Evolutionary conservation across 768 basidiomycete genomes (phyloP).

Genomic region (Mycena rosella): DNA sequence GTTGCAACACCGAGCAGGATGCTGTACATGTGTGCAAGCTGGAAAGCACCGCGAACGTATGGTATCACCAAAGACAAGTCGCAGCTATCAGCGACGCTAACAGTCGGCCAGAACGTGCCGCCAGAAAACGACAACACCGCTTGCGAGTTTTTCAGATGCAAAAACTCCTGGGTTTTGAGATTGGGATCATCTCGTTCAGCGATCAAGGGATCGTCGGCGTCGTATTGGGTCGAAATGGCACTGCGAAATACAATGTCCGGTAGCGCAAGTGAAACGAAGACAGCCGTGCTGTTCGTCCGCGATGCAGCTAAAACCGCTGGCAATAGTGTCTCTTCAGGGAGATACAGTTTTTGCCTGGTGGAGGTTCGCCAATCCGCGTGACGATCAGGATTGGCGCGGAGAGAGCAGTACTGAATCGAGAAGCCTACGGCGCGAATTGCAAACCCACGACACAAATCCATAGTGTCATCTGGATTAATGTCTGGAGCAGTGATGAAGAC

Average conservation of each 20-base stretch:
- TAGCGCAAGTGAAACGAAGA: slow-evolving; percentile 58
- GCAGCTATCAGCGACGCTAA: slow-evolving; percentile 53
- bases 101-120: slow-evolving; percentile 37
- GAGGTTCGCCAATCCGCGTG: slow-evolving; percentile 56
- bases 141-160: slow-evolving; percentile 49
- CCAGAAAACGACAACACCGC: slow-evolving; percentile 29
- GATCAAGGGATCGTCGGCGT: slow-evolving; percentile 74
- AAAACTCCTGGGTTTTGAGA: slow-evolving; percentile 57
- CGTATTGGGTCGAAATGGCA: slow-evolving; percentile 75
- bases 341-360: slow-evolving; percentile 64
- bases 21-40: slow-evolving; percentile 79
- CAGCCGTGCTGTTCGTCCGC: slow-evolving; percentile 51
- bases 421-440: slow-evolving; percentile 65
- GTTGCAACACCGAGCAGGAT: slow-evolving; percentile 72
- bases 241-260: slow-evolving; percentile 68
- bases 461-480: slow-evolving; percentile 77
- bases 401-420: slow-evolving; percentile 67
- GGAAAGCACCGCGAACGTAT: slow-evolving; percentile 63
- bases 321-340: slow-evolving; percentile 67
- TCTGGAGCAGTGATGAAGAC: slow-evolving; percentile 84
- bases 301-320: slow-evolving; percentile 52
- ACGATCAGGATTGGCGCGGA: slow-evolving; percentile 55
- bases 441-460: slow-evolving; percentile 77
- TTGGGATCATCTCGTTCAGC: slow-evolving; percentile 64
- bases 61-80: slow-evolving; percentile 65